Evolutionary conservation across 1,284 basidiomycete species (phyloP).

Genomic region (Coriolopsis trogii): DNA sequence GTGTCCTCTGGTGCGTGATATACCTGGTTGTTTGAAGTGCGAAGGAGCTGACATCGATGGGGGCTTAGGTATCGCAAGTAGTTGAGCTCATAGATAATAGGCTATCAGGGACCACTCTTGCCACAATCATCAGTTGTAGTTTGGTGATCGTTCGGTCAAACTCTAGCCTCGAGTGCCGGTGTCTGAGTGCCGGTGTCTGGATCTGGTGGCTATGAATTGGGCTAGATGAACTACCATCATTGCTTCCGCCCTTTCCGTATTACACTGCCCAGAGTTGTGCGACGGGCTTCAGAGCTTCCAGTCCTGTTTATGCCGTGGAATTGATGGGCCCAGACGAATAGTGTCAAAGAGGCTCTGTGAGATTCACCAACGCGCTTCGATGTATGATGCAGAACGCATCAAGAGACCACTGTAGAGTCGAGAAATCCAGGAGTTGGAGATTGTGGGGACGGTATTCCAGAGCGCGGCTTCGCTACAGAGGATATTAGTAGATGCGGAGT

Average conservation of each 20-base stretch:
- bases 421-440: constrained; percentile 1
- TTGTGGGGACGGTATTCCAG: constrained; percentile 5
- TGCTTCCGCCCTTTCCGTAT: constrained; percentile 5
- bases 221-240: constrained; percentile 4
- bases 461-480: no score
- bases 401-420: no score
- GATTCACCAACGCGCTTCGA: no score
- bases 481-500: no score
- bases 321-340: no score
- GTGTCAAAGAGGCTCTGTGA: no score
- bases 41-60: constrained; percentile 14
- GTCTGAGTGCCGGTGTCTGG: no score
- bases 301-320: no score
- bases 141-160: background rate
- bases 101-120: constrained; percentile 8
- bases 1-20: constrained; percentile 81
- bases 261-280: no score
- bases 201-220: no score
- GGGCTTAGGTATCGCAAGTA: constrained; percentile 32
- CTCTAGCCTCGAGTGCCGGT: constrained; percentile 3
- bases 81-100: constrained; percentile 20
- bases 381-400: no score
- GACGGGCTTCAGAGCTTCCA: no score
- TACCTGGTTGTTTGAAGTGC: background rate
- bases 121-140: background rate